Conservation (phyloP, 371 early-diverging fungal genomes). For the Amoeboaphelidium occidentale region DNA sequence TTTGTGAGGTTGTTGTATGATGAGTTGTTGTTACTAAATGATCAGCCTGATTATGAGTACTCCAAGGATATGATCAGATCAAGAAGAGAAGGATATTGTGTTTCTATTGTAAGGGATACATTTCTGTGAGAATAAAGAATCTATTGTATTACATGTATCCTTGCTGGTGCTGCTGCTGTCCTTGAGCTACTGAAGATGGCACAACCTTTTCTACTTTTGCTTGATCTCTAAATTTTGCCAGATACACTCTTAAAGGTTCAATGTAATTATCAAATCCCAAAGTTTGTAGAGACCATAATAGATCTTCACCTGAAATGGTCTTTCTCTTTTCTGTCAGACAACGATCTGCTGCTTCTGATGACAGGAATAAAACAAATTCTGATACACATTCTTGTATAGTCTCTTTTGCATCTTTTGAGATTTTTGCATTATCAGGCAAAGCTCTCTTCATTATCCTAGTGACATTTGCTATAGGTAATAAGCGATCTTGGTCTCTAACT, state of each 20-base stretch:
- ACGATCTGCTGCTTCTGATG: slow-evolving; percentile 90
- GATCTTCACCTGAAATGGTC: slow-evolving; percentile 98
- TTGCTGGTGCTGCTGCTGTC: no score
- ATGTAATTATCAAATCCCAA: slow-evolving; percentile 96
- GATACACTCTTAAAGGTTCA: slow-evolving; percentile 76
- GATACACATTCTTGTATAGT: slow-evolving; percentile 96
- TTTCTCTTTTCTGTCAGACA: slow-evolving; percentile 91
- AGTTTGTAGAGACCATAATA: slow-evolving; percentile 95
- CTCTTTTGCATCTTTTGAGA: slow-evolving; percentile 97
- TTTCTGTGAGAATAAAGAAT: no score
- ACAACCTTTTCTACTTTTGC: no score
- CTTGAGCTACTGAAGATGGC: no score
- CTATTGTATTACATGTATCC: no score
- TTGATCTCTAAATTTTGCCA: slow-evolving; percentile 77
- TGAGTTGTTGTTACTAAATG: no score
- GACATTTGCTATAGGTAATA: slow-evolving; percentile 85
- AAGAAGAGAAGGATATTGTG: no score
- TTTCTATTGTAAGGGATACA: no score
- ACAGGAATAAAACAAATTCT: slow-evolving; percentile 97
- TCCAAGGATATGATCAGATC: no score
- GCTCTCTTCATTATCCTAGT: slow-evolving; percentile 97
- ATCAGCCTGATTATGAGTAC: no score
- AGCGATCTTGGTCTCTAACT: slow-evolving; percentile 84
- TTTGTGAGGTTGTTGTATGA: no score
- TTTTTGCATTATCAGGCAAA: slow-evolving; percentile 92